Conservation (phyloP, 1,139 yeast genomes). For the Trichomonascaceae sp. region DNA sequence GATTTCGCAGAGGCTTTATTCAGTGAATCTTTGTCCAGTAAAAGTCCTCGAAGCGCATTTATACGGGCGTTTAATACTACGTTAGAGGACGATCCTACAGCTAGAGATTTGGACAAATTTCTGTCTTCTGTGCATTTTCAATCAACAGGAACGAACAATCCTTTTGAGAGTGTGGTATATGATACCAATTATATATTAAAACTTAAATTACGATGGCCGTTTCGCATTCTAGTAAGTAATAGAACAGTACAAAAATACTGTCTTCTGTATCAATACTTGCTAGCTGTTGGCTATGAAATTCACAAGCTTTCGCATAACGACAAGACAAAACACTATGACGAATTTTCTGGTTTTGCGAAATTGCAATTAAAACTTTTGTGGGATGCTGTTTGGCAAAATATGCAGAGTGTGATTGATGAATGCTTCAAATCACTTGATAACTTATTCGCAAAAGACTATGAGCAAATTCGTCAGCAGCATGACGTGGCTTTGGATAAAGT, state of each 20-base stretch:
- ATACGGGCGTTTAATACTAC: slow-evolving; percentile 2
- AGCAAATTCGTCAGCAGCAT: neutral
- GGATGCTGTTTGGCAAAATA: slow-evolving; percentile 24
- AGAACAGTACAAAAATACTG: slow-evolving; percentile 16
- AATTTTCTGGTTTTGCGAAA: neutral
- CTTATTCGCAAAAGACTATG: slow-evolving; percentile 4
- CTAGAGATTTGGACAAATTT: slow-evolving; percentile 2
- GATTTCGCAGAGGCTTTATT: slow-evolving; percentile 18
- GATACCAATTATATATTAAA: slow-evolving; percentile 16
- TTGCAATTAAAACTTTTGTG: slow-evolving; percentile 16
- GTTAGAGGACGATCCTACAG: slow-evolving; percentile 3
- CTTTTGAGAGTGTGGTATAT: slow-evolving; percentile 19
- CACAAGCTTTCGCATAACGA: slow-evolving; percentile 7
- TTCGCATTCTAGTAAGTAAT: slow-evolving; percentile 16
- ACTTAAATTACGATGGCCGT: slow-evolving; percentile 21
- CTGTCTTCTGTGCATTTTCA: neutral
- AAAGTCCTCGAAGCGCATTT: slow-evolving; percentile 1
- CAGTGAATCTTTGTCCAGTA: neutral
- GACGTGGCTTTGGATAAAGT: slow-evolving; percentile 1
- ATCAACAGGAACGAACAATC: neutral
- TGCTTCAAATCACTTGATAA: neutral
- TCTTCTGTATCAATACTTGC: slow-evolving; percentile 19
- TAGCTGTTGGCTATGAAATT: slow-evolving; percentile 15
- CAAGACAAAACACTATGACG: slow-evolving; percentile 14
- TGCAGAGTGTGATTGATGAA: slow-evolving; percentile 14